These are phyloP conservation scores for Colletotrichum somersetense DNA, from an alignment of 2,329 filamentous ascomycete species.

Conservation along the genomic window DNA sequence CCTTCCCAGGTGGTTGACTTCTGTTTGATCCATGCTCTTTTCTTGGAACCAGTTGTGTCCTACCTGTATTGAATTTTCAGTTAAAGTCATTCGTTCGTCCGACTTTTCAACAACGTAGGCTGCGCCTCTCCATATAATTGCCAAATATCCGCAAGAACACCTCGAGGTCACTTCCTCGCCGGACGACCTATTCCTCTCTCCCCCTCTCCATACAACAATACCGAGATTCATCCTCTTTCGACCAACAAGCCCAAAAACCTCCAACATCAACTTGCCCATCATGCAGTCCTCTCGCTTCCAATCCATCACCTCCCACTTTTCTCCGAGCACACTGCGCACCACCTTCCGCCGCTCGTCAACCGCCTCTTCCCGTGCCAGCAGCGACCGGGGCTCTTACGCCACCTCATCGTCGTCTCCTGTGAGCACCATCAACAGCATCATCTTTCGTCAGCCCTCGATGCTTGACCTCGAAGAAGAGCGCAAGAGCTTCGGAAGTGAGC, in stretches of 20 bases:
- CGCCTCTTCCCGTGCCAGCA: constrained; percentile 57
- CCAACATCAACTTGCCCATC: constrained; percentile 43
- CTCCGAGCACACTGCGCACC: constrained; percentile 61
- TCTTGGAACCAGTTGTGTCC: constrained; percentile 49
- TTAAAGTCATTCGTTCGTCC: constrained; percentile 47
- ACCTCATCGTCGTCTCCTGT: constrained; percentile 60
- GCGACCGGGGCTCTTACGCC: constrained; percentile 56
- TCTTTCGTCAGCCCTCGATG: constrained; percentile 69
- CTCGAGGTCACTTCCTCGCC: neutral
- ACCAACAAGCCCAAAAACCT: neutral
- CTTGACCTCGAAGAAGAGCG: constrained; percentile 70
- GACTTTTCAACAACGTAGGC: constrained; percentile 46
- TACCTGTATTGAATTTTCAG: constrained; percentile 46
- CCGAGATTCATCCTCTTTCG: neutral
- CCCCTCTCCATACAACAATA: neutral
- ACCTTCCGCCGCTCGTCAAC: constrained; percentile 67
- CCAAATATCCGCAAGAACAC: constrained; percentile 10
- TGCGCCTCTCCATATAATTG: constrained; percentile 48
- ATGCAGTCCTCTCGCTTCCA: constrained; percentile 66
- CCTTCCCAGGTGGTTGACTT: constrained; percentile 16
- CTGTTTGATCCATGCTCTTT: constrained; percentile 36
- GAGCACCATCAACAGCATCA: constrained; percentile 69
- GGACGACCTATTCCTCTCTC: neutral
- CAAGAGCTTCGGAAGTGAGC: constrained; percentile 63
- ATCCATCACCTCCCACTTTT: constrained; percentile 64